These are phyloP conservation scores for Ciborinia camelliae DNA, from an alignment of 2,329 filamentous ascomycete species.

Conservation along the genomic window DNA sequence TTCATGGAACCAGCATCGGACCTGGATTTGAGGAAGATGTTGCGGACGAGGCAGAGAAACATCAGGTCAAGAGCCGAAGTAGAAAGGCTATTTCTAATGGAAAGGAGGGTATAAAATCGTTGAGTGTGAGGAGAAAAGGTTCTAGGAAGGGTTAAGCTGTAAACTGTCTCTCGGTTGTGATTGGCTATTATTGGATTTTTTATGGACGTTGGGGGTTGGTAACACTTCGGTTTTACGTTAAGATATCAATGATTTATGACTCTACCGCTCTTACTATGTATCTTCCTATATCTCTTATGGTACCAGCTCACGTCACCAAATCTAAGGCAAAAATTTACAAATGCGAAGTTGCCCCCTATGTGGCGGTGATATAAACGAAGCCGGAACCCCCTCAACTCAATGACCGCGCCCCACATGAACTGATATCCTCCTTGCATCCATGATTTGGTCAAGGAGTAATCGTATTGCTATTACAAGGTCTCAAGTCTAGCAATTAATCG, in stretches of 20 bases:
- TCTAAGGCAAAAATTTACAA: neutral
- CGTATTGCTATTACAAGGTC: neutral
- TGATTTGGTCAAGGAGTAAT: neutral
- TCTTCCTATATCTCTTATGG: neutral
- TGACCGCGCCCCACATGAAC: neutral
- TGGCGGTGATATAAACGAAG: neutral
- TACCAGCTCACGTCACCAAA: neutral
- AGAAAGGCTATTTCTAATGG: conserved; percentile 38
- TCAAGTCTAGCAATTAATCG: neutral
- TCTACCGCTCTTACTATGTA: neutral
- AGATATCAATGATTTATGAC: neutral
- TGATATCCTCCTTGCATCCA: neutral
- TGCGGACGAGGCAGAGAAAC: conserved; percentile 53
- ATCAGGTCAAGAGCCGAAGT: conserved; percentile 46
- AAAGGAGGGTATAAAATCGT: conserved; percentile 34
- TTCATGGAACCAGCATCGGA: conserved; percentile 53
- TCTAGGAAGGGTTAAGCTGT: conserved; percentile 23
- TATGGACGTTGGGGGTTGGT: neutral
- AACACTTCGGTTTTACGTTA: neutral
- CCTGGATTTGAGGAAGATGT: conserved; percentile 53
- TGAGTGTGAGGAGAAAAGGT: conserved; percentile 31
- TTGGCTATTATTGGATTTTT: neutral
- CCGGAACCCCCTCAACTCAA: too few relatives aligned
- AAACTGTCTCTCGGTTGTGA: neutral
- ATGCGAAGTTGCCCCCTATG: neutral